phyloP scores from a whole-genome alignment of 2,329 filamentous ascomycete species.

The Pseudopyricularia javanii region DNA sequence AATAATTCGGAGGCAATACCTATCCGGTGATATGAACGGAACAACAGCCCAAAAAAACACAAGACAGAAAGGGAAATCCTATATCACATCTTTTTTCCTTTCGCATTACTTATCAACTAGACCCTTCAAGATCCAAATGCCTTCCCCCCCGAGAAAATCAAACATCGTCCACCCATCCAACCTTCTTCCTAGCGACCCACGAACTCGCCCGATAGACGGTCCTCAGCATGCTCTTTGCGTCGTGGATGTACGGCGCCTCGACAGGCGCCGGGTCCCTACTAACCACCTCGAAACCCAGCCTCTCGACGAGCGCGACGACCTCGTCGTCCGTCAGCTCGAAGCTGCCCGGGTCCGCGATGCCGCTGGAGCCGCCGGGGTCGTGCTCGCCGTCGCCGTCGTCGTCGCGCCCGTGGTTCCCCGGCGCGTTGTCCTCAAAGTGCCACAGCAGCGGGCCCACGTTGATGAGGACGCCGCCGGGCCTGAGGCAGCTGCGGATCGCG shows the following conservation, averaged over 20 bases:
- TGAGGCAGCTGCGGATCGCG: constrained; percentile 67
- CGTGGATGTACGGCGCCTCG: constrained; percentile 78
- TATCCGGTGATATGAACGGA: too few species aligned
- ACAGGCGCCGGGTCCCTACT: constrained; percentile 39
- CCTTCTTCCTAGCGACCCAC: constrained; percentile 70
- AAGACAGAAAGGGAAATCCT: too few species aligned
- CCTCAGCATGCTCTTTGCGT: constrained; percentile 73
- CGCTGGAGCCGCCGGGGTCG: constrained; percentile 37
- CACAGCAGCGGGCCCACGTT: constrained; percentile 87
- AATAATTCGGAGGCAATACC: too few species aligned
- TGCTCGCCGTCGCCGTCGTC: constrained; percentile 37
- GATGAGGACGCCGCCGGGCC: constrained; percentile 67
- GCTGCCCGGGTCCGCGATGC: constrained; percentile 79
- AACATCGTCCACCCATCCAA: not conserved
- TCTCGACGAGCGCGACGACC: constrained; percentile 61
- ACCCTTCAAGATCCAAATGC: not conserved
- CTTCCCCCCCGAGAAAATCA: not conserved
- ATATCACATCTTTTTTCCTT: not conserved
- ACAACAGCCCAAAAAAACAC: too few species aligned
- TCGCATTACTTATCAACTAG: not conserved
- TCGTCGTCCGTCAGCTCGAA: constrained; percentile 88
- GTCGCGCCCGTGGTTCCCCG: constrained; percentile 41
- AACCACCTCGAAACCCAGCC: constrained; percentile 66
- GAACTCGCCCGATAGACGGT: constrained; percentile 69
- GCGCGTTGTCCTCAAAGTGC: constrained; percentile 78